Evolutionary conservation across 768 basidiomycete species (phyloP).

Genomic region (Kwoniella dejecticola): DNA sequence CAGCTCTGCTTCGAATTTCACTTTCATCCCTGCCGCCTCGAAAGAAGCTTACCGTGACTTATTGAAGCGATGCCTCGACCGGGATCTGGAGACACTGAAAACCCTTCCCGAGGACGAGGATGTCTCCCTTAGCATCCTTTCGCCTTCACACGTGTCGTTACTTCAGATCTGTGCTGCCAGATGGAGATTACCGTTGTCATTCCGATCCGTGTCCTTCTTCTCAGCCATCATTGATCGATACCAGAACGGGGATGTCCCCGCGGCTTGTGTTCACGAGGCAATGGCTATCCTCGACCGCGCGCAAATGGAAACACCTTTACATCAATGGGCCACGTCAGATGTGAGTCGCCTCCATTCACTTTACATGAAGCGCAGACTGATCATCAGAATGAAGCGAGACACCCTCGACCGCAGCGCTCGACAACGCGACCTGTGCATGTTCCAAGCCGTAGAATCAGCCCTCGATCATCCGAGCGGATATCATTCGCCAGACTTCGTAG

Average conservation of each 20-base stretch:
- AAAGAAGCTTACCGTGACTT: constrained; percentile 81
- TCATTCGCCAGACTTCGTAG: constrained; percentile 26
- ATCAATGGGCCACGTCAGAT: constrained; percentile 78
- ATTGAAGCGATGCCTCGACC: constrained; percentile 75
- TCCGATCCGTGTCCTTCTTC: constrained; percentile 76
- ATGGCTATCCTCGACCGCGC: constrained; percentile 72
- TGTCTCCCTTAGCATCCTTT: constrained; percentile 89
- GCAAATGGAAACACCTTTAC: constrained; percentile 68
- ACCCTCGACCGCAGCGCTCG: constrained; percentile 15
- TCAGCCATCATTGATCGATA: constrained; percentile 83
- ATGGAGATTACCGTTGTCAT: constrained; percentile 83
- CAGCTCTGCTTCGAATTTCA: constrained; percentile 64
- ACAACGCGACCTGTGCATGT: constrained; percentile 26
- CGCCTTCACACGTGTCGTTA: constrained; percentile 73
- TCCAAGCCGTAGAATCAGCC: constrained; percentile 24
- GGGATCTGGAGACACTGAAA: constrained; percentile 85
- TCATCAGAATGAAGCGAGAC: constrained; percentile 15
- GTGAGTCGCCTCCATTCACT: constrained; percentile 60
- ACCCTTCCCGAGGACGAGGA: constrained; percentile 87
- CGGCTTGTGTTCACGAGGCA: constrained; percentile 93
- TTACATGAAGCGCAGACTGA: not conserved
- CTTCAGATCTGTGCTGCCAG: constrained; percentile 83
- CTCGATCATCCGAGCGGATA: constrained; percentile 26
- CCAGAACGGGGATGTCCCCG: constrained; percentile 83
- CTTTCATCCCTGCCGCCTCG: constrained; percentile 86